Evolutionary conservation across 768 basidiomycete genomes (phyloP), one percentile per base, ranked within the genome.

Genomic region (Mycena latifolia): DNA sequence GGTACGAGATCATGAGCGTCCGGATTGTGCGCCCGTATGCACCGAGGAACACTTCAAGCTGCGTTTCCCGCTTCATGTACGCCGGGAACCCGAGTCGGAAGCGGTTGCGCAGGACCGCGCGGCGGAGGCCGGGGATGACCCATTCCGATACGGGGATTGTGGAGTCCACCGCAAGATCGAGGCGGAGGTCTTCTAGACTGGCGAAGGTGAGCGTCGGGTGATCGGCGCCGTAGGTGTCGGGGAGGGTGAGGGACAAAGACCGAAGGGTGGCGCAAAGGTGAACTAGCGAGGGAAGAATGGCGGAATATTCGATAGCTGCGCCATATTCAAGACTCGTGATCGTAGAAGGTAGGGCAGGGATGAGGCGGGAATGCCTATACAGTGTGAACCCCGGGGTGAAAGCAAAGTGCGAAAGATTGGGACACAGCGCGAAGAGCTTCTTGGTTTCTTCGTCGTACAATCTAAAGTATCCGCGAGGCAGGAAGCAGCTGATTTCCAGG

Each of bases 401-500:
- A 0, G 29, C 53, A 24, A 68, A 55, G 39, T 68, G 56, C 15
- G 51, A 43, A 20, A 68, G 45, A 17, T 61, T 20, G n/a, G 66
- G 52, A 29, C 66, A 68, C 0, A 63, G 17, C 6, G n/a, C 12
- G 43, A 68, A 27, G 35, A 60, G 41, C 10, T 39, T 50, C 28
- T 9, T 39, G 12, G n/a, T 25, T 20, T 61, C 41, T 1, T 0
- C 50, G n/a, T 45, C 41, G 24, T 25, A 43, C 17, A 61, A 27
- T 35, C 8, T 6, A 35, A 20, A 28, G 39, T 60, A 60, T 29
- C 58, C 50, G 3, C n/a, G 35, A 20, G 48, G 58, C 14, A 51
- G 48, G n/a, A 60, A 60, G 50, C 50, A 60, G 39, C 39, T 25
- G 27, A 60, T 17, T 9, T 51, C 35, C 11, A 60, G 27, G 35